phyloP scores from a whole-genome alignment of 805 yeast species.

The Blastobotrys robertii region DNA sequence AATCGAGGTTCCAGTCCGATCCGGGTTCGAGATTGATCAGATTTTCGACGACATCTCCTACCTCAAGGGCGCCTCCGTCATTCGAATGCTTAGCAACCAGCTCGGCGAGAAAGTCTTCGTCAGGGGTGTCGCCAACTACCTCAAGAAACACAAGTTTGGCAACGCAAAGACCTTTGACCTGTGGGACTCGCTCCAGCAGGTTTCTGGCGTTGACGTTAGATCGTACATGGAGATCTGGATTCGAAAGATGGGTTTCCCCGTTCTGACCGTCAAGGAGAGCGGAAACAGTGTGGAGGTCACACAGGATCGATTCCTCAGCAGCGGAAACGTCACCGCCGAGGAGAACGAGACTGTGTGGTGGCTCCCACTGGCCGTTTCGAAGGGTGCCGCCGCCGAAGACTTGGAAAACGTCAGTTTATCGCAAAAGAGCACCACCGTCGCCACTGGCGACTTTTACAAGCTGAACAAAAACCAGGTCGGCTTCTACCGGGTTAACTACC shows the following conservation, averaged over 20 bases:
- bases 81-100: constrained; percentile 74
- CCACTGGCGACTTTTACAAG: constrained; percentile 30
- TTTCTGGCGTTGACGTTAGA: constrained; percentile 62
- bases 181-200: constrained; percentile 65
- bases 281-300: constrained; percentile 41
- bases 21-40: constrained; percentile 73
- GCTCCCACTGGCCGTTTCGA: constrained; percentile 26
- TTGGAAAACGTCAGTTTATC: constrained; percentile 10
- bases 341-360: constrained; percentile 58
- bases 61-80: constrained; percentile 68
- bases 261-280: constrained; percentile 45
- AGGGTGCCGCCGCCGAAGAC: constrained; percentile 15
- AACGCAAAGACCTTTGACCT: constrained; percentile 69
- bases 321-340: constrained; percentile 68
- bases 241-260: constrained; percentile 68
- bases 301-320: constrained; percentile 65
- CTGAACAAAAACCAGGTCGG: constrained; percentile 68
- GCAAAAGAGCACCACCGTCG: not conserved
- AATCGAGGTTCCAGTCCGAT: constrained; percentile 70
- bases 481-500: constrained; percentile 63
- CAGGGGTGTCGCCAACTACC: constrained; percentile 69
- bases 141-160: constrained; percentile 66
- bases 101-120: constrained; percentile 68
- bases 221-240: constrained; percentile 76
- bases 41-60: constrained; percentile 80